These are phyloP conservation scores for Fusarium paranaense DNA, from an alignment of 2,329 filamentous ascomycete genomes.

Conservation along the genomic window DNA sequence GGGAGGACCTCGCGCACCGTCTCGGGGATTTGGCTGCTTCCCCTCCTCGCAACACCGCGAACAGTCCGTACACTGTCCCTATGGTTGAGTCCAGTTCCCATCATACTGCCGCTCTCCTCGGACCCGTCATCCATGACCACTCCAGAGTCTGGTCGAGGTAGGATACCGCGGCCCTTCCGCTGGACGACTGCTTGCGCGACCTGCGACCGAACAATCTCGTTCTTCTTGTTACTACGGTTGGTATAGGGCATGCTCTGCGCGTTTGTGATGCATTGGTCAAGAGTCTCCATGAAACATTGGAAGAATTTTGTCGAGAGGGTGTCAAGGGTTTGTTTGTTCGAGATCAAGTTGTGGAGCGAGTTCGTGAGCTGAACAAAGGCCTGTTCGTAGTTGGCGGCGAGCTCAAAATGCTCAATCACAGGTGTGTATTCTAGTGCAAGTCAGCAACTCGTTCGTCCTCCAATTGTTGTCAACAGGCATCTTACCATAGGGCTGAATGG, in stretches of 20 bases:
- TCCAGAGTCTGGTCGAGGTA: slow-evolving; percentile 52
- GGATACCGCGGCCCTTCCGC: slow-evolving; percentile 41
- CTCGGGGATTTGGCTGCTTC: slow-evolving; percentile 42
- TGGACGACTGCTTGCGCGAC: slow-evolving; percentile 30
- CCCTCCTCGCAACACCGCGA: slow-evolving; percentile 26
- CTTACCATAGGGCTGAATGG: slow-evolving; percentile 48
- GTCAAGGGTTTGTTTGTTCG: slow-evolving; percentile 52
- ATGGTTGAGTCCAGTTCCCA: slow-evolving; percentile 36
- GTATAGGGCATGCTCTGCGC: slow-evolving; percentile 54
- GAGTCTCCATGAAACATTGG: slow-evolving; percentile 54
- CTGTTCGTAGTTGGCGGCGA: slow-evolving; percentile 49
- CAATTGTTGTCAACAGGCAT: background rate
- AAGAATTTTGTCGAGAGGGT: slow-evolving; percentile 54
- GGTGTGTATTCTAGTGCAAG: slow-evolving; percentile 51
- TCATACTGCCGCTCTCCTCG: slow-evolving; percentile 51
- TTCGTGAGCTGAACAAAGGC: slow-evolving; percentile 49
- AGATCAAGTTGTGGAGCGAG: slow-evolving; percentile 52
- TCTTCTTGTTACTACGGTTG: slow-evolving; percentile 56
- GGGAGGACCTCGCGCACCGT: slow-evolving; percentile 36
- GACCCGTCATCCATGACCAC: slow-evolving; percentile 54
- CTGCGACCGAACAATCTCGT: slow-evolving; percentile 43
- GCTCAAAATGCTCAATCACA: slow-evolving; percentile 56
- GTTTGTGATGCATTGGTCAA: slow-evolving; percentile 51
- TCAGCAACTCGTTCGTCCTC: slow-evolving; percentile 2
- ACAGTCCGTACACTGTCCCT: slow-evolving; percentile 50